Base-by-base conservation (phyloP, 495 filamentous ascomycete species). In the Clohesyomyces aquaticus region DNA sequence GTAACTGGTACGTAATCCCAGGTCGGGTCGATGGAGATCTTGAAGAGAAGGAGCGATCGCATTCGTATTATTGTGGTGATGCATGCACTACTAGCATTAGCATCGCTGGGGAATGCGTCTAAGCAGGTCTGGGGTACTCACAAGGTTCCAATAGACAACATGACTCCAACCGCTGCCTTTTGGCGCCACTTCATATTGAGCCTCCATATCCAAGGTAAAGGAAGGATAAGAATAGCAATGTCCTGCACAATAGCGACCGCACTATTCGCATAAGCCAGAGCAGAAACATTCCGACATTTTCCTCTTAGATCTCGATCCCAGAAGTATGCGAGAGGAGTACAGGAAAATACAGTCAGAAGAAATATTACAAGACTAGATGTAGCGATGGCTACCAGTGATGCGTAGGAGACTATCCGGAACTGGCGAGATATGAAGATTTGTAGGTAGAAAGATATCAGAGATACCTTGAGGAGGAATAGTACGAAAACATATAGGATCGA, bases 1-100 rank as follows among this genome's bases (percentile, higher is more conserved):
- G 59, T 62, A 2, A 51, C 49, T 19, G 59, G 59, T 6, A 55
- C 59, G 19, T 62, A 62, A 42, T 62, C 59, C 59, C 59, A 62
- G 14, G 59, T 62, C 8, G 59, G 59, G 35, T 62, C 50, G 50
- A 55, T 55, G 14, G 59, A 55, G 22, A 55, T 55, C 21, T 46
- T 29, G 50, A 62, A 62, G 25, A 3, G 21, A 23, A 62, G 59
- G 41, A 62, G 59, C 25, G 59, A 26, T 26, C 23, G 59, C 0
- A 62, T 35, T 1, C 59, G 59, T 4, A 62, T n/a, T 8, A 62
- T 55, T 19, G 59, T 62, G 1, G 59, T 55, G 29, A 62, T 62
- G 29, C 49, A 55, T 11, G 35, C 59, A 45, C 58, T 61, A 32
- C 19, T 11, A 4, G n/a, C 0, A 32, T 54, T 9, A 19, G 18